Percentiles rank a stretch among this genome's conserved stretches.
Conservation (phyloP, 1,284 basidiomycete genomes). For the Rhodotorula sp. region DNA sequence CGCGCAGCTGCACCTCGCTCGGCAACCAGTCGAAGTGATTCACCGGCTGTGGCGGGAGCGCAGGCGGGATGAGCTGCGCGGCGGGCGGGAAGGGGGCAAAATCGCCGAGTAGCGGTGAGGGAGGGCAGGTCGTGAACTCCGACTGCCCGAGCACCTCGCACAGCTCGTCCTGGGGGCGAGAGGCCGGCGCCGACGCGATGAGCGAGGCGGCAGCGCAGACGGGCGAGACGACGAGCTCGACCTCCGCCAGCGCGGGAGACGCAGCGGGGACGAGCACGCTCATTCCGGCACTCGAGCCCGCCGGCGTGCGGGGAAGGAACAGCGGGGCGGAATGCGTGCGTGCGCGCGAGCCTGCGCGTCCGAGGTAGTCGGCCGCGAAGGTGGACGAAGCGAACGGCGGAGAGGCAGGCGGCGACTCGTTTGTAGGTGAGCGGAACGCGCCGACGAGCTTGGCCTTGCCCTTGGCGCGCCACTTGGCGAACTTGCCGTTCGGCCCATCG, state of each 20-base stretch:
- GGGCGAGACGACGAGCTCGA: not conserved
- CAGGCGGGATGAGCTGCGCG: not conserved
- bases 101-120: not conserved
- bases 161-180: not conserved
- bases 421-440: not conserved
- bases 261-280: not conserved
- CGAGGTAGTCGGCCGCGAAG: not conserved
- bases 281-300: not conserved
- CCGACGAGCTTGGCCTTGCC: conserved; percentile 14
- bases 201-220: not conserved
- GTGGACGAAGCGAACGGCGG: not conserved
- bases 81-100: not conserved
- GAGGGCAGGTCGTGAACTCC: not conserved
- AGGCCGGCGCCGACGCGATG: not conserved
- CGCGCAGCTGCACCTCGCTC: conserved; percentile 68
- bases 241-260: not conserved
- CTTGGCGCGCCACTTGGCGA: conserved; percentile 4
- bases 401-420: not conserved
- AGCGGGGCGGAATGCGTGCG: conserved; percentile 17
- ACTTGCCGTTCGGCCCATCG: not conserved
- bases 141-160: not conserved
- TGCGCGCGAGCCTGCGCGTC: not conserved
- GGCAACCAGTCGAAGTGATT: conserved; percentile 60
- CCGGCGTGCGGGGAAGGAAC: not conserved
- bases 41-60: not conserved